Conservation (phyloP, 192 early-diverging fungal genomes). For the Geosiphon pyriformis region DNA sequence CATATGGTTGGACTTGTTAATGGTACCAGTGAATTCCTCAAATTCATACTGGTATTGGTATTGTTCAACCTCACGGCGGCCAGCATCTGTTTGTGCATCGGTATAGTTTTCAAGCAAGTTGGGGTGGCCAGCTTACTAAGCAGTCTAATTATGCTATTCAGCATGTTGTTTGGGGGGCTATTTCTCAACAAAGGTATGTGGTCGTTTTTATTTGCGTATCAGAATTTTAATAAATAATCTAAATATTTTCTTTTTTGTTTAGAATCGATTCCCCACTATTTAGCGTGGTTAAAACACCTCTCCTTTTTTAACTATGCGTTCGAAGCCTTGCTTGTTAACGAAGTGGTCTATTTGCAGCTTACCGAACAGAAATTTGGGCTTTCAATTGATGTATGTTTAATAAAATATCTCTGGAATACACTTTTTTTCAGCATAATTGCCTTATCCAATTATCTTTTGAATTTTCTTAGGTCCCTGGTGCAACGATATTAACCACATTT, state of each 20-base stretch:
- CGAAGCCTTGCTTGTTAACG: conserved; percentile 87
- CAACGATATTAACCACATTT: conserved; percentile 80
- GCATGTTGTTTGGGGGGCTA: conserved; percentile 86
- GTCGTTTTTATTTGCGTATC: not conserved
- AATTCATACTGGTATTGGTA: conserved; percentile 68
- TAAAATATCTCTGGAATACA: conserved; percentile 4
- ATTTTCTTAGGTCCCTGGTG: conserved; percentile 64
- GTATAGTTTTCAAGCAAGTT: conserved; percentile 58
- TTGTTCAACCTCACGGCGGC: conserved; percentile 76
- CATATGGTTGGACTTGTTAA: conserved; percentile 74
- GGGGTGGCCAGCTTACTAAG: conserved; percentile 69
- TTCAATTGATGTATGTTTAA: conserved; percentile 62
- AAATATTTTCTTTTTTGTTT: conserved; percentile 13
- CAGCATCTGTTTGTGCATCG: conserved; percentile 65
- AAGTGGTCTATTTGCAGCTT: conserved; percentile 73
- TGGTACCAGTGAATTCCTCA: conserved; percentile 50
- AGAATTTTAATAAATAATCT: conserved; percentile 5
- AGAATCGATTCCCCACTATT: conserved; percentile 65
- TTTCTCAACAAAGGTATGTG: conserved; percentile 74
- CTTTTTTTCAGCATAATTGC: not conserved
- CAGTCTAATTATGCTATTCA: conserved; percentile 74
- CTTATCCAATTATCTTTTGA: not conserved
- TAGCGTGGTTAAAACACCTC: conserved; percentile 61
- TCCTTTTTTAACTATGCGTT: conserved; percentile 90
- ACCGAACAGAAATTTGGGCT: conserved; percentile 77